Evolutionary conservation across 2,329 filamentous ascomycete genomes (phyloP).

Genomic region (Penicillium sp.): DNA sequence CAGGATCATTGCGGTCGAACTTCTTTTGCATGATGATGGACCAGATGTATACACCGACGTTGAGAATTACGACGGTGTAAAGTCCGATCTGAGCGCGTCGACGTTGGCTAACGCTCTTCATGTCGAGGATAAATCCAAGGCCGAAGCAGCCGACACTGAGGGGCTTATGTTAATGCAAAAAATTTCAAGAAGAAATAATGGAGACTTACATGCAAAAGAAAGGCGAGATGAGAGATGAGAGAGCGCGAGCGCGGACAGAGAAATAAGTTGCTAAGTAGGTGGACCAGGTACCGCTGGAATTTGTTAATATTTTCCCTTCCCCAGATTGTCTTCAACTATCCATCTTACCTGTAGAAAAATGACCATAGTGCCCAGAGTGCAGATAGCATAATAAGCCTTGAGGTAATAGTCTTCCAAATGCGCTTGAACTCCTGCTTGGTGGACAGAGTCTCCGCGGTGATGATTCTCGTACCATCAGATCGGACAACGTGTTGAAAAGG

Average conservation of each 20-base stretch:
- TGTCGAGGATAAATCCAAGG: conserved; percentile 49
- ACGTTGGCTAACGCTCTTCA: conserved; percentile 42
- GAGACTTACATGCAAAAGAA: conserved; percentile 50
- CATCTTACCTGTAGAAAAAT: conserved; percentile 44
- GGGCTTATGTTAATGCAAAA: not conserved
- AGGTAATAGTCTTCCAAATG: conserved; percentile 41
- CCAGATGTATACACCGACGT: conserved; percentile 53
- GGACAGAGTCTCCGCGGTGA: conserved; percentile 42
- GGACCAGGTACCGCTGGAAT: conserved; percentile 45
- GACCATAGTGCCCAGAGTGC: conserved; percentile 49
- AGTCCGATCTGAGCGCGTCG: conserved; percentile 50
- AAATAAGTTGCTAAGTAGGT: conserved; percentile 50
- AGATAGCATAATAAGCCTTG: conserved; percentile 42
- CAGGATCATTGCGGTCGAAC: conserved; percentile 42
- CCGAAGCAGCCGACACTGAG: conserved; percentile 50
- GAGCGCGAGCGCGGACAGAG: conserved; percentile 45
- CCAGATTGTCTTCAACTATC: not conserved
- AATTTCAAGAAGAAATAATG: too few species aligned
- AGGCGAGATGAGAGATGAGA: conserved; percentile 49
- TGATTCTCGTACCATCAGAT: conserved; percentile 47
- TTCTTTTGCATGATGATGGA: conserved; percentile 49
- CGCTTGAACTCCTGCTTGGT: conserved; percentile 44
- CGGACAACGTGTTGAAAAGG: conserved; percentile 49
- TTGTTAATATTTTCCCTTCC: not conserved
- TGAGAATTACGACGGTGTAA: conserved; percentile 47